Conservation (phyloP, 306 rosid species). For the Corylus heterophylla region DNA sequence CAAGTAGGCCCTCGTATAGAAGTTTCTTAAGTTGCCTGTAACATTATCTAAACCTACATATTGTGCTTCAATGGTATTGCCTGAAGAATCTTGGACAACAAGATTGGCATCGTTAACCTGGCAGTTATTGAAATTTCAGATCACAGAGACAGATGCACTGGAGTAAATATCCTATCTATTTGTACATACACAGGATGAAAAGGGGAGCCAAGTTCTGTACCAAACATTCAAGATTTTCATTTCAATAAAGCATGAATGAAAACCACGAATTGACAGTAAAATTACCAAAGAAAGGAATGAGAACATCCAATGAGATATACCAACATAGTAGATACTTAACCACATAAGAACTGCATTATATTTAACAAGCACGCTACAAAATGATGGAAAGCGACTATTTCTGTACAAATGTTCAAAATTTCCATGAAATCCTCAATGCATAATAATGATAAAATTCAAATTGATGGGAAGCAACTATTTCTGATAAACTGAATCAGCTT, state of each 20-base stretch:
- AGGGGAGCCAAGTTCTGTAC: not conserved
- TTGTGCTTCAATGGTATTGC: slow-evolving; percentile 59
- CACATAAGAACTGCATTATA: not conserved
- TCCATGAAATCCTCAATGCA: not conserved
- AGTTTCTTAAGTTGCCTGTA: slow-evolving; percentile 53
- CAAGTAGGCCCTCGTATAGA: slow-evolving; percentile 71
- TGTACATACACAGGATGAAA: not conserved
- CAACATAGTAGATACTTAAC: not conserved
- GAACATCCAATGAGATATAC: not conserved
- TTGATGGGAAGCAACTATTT: not conserved
- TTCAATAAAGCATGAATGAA: not conserved
- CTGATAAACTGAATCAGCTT: not conserved
- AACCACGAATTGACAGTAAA: not conserved
- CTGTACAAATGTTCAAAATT: not conserved
- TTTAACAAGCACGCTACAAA: not conserved
- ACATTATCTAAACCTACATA: slow-evolving; percentile 58
- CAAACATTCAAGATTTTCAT: not conserved
- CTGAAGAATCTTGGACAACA: slow-evolving; percentile 69
- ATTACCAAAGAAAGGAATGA: not conserved
- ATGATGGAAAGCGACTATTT: not conserved
- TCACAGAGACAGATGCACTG: not conserved
- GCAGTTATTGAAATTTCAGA: slow-evolving; percentile 30
- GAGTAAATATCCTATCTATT: not conserved
- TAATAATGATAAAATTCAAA: not conserved
- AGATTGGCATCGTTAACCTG: slow-evolving; percentile 78